phyloP scores from a whole-genome alignment of 768 basidiomycete species.

The Saitozyma podzolica region DNA sequence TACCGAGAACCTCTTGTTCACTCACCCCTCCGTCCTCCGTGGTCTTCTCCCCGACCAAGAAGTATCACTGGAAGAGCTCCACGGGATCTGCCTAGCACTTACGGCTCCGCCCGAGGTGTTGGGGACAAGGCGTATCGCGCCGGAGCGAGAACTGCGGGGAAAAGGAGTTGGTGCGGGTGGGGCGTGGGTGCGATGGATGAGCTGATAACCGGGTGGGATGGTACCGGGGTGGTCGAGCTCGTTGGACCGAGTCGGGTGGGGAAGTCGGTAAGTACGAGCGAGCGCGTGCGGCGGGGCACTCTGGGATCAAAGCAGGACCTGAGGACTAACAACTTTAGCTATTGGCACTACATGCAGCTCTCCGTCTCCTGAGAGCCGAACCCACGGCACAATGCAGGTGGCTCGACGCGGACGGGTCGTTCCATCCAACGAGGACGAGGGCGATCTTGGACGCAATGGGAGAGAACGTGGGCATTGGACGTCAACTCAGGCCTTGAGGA shows the following conservation, averaged over 20 bases:
- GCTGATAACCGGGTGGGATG: conserved; percentile 33
- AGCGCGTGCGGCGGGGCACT: too few species aligned
- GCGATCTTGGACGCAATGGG: conserved; percentile 26
- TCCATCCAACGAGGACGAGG: conserved; percentile 37
- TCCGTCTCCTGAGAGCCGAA: conserved; percentile 26
- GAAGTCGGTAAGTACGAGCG: conserved; percentile 32
- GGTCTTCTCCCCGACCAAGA: conserved; percentile 16
- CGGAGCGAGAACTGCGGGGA: background rate
- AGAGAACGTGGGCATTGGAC: conserved; percentile 17
- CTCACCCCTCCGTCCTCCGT: conserved; percentile 19
- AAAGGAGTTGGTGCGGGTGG: conserved; percentile 28
- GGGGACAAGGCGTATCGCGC: conserved; percentile 7
- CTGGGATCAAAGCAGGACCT: too few species aligned
- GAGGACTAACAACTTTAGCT: too few species aligned
- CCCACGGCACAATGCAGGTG: conserved; percentile 32
- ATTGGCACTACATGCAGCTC: conserved; percentile 39
- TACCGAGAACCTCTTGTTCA: conserved; percentile 42
- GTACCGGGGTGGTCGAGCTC: conserved; percentile 36
- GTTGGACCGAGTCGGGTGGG: conserved; percentile 36
- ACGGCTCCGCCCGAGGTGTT: conserved; percentile 13
- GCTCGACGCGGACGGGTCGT: conserved; percentile 48
- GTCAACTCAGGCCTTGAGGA: background rate
- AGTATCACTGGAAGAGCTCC: conserved; percentile 23
- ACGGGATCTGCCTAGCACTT: conserved; percentile 14
- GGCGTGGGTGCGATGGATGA: conserved; percentile 31